Evolutionary conservation across 192 early-diverging fungal genomes (phyloP), one percentile per base, ranked within the genome.

Genomic region (Gigaspora rosea): DNA sequence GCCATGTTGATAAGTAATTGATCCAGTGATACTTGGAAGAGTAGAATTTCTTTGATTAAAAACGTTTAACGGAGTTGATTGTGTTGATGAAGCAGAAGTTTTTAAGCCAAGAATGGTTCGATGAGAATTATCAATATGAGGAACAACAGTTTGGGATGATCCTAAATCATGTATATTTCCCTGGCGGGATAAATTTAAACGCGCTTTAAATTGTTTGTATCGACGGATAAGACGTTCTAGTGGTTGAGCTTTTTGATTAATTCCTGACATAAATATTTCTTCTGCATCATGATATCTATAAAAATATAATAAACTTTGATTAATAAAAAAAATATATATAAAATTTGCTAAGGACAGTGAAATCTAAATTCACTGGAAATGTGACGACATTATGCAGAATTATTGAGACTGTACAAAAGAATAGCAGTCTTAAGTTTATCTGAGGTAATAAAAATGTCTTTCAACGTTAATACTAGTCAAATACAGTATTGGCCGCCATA

Each of bases 181-280:
- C 18, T 32, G 65, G 7, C 41, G 41, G 67, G 51, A 7, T 54
- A 69, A 47, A 22, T 78, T 74, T 72, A 85, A 82, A 4, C 90
- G 82, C 2, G 77, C 61, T 78, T 89, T 85, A 80, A 94, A 94
- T 41, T 87, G 86, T 27, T 80, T 82, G 36, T 88, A 88, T 27
- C 86, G 78, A 18, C 85, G 80, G 56, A 87, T 83, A 22, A 96
- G 81, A 4, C 90, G 78, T 3, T 88, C 90, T 32, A 92, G 63
- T 16, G 94, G 95, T 72, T 88, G 84, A 2, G 94, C 95, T 63
- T 84, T 86, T 22, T 91, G 83, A 49, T 85, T 77, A 8, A 95
- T 89, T 15, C 94, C 95, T 41, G 90, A 73, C 56, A 80, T 76
- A 67, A 85, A 92, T 1, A 92, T 81, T 36, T 93, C 89, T 32